These are phyloP conservation scores for Oryza glumipatula DNA, from an alignment of 176 grass and related monocot species.

Conservation along the genomic window DNA sequence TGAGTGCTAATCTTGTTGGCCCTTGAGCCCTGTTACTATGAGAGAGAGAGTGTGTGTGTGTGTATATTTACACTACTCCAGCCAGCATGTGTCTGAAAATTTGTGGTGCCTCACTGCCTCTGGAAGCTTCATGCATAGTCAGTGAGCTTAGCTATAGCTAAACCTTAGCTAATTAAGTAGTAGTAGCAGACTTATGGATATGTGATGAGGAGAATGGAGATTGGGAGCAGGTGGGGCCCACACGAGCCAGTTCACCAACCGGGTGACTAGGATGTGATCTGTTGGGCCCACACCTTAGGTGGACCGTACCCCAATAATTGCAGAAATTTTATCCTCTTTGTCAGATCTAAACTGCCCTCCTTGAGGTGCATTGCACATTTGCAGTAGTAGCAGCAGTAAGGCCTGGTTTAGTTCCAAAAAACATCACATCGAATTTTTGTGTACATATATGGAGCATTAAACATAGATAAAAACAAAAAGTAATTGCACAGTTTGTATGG, in stretches of 20 bases:
- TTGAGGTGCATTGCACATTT: not conserved
- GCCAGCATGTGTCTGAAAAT: not conserved
- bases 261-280: not conserved
- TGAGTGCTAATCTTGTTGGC: not conserved
- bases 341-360: not conserved
- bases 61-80: not conserved
- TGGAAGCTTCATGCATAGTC: slow-evolving; percentile 8
- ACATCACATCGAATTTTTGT: no score
- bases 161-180: no score
- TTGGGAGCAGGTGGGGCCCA: not conserved
- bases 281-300: not conserved
- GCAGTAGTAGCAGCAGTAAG: no score
- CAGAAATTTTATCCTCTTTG: not conserved
- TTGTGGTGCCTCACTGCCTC: not conserved
- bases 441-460: no score
- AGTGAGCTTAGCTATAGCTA: not conserved
- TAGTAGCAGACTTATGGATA: slow-evolving; percentile 4
- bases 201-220: slow-evolving; percentile 60
- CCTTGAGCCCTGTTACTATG: not conserved
- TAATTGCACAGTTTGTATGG: no score
- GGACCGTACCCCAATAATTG: not conserved
- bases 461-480: no score
- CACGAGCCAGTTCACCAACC: not conserved
- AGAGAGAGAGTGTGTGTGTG: not conserved
- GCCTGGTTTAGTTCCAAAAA: no score